Evolutionary conservation across 305 asterid species (phyloP), one percentile per base, ranked within the genome.

Genomic region (Fraxinus floribunda): DNA sequence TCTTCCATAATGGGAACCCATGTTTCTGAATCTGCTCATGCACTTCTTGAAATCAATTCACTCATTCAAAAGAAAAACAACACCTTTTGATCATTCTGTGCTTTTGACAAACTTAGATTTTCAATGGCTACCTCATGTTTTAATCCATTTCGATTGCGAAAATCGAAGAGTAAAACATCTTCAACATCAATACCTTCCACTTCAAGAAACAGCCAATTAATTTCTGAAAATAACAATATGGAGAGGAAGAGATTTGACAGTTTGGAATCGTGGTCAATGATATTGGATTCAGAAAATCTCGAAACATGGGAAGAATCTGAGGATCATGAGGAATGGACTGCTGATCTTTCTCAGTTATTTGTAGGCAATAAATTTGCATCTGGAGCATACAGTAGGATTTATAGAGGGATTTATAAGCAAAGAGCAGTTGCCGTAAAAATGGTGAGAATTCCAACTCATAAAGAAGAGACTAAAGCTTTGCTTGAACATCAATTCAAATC

Each of bases 261-360:
- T 81, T 76, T 89, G 72, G 91, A 89, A 35, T 89, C 92, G 49
- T 89, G 92, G 92, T 88, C 91, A 22, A 88, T 88, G 92, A 86
- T 89, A 68, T 77, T 89, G 80, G 92, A 89, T 7, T 88, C 92
- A 4, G 92, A 86, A 49, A 88, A 88, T 80, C 84, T 86, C 22
- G 92, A 89, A 80, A 87, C 86, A 11, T 86, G 90, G 92, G 92
- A 86, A 71, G 89, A 85, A 77, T 82, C 84, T 3, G 90, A 86
- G 22, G 88, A 87, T 81, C 86, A 83, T 18, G 83, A 75, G 20
- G 83, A 82, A 10, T 70, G 78, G 77, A 29, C 32, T 2, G 80
- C 81, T 30, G 88, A 87, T 80, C 87, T 84, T 39, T 82, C 89
- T 57, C 83, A 87, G 83, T 76, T 87, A 72, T 80, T 72, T 80